Percentiles rank a stretch among this genome's conserved stretches.
These are phyloP conservation scores for Lentinula sp. DNA, from an alignment of 768 basidiomycete species.

Conservation along the genomic window DNA sequence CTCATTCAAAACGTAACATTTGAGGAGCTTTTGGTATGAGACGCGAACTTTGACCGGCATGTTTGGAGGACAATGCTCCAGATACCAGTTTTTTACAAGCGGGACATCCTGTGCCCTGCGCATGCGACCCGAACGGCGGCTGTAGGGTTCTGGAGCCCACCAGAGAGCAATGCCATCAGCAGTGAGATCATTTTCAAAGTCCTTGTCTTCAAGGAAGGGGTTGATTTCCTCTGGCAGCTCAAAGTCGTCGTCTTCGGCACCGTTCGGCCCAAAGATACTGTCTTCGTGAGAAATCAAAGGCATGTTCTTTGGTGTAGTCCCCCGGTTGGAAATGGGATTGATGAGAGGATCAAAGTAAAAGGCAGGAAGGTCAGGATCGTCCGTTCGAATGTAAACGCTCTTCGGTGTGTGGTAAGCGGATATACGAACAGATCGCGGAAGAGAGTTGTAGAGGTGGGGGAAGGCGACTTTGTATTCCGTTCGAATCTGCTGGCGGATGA, in stretches of 20 bases:
- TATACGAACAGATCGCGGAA: slow-evolving; percentile 90
- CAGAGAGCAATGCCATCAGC: slow-evolving; percentile 96
- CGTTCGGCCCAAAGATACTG: slow-evolving; percentile 84
- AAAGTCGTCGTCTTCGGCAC: slow-evolving; percentile 81
- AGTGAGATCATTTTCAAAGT: slow-evolving; percentile 84
- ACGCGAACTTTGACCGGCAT: slow-evolving; percentile 98
- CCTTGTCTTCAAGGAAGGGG: slow-evolving; percentile 77
- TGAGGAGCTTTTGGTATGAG: slow-evolving; percentile 96
- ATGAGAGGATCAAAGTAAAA: slow-evolving; percentile 99
- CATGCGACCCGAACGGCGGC: slow-evolving; percentile 86
- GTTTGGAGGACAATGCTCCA: slow-evolving; percentile 95
- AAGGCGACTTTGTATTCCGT: slow-evolving; percentile 99
- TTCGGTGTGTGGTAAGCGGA: slow-evolving; percentile 91
- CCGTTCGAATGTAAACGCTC: slow-evolving; percentile 98
- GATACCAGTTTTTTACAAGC: slow-evolving; percentile 96
- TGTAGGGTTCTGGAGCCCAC: slow-evolving; percentile 98
- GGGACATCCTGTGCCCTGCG: slow-evolving; percentile 94
- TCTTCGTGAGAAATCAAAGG: slow-evolving; percentile 88
- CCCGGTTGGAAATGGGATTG: slow-evolving; percentile 93
- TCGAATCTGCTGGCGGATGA: slow-evolving; percentile 96
- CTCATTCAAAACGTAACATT: slow-evolving; percentile 94
- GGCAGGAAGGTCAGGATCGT: slow-evolving; percentile 97
- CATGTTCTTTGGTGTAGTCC: slow-evolving; percentile 75
- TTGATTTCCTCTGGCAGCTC: slow-evolving; percentile 70
- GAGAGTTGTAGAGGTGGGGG: slow-evolving; percentile 97